These are phyloP conservation scores for Nakataea oryzae DNA, from an alignment of 2,329 filamentous ascomycete species.

Conservation along the genomic window DNA sequence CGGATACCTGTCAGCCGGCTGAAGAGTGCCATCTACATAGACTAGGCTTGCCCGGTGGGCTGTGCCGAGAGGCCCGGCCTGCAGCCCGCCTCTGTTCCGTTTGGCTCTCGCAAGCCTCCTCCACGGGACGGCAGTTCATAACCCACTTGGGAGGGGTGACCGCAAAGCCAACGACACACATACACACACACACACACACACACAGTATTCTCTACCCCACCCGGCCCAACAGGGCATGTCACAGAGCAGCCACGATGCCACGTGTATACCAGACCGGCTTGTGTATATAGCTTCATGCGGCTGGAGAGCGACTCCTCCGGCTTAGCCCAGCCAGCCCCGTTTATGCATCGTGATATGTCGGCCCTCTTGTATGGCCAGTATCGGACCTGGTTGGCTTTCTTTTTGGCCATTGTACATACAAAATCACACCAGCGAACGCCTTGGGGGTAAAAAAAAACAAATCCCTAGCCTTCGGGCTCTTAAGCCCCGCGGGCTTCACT, in stretches of 20 bases:
- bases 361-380: not conserved
- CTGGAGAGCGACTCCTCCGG: not conserved
- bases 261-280: not conserved
- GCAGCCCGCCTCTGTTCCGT: not conserved
- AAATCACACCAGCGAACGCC: not conserved
- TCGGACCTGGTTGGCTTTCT: not conserved
- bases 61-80: not conserved
- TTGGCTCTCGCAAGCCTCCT: no score
- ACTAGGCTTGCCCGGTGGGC: no score
- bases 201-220: not conserved
- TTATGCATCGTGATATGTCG: not conserved
- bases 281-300: not conserved
- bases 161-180: no score
- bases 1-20: not conserved
- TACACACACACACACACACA: no score
- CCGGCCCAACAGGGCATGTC: not conserved
- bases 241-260: not conserved
- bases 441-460: not conserved
- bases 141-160: no score
- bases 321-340: not conserved
- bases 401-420: not conserved
- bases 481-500: no score
- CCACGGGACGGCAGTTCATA: no score
- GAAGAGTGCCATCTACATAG: not conserved
- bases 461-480: no score